Evolutionary conservation across 352 stramenopile species (phyloP).

Genomic region (Pythium myriotylum): DNA sequence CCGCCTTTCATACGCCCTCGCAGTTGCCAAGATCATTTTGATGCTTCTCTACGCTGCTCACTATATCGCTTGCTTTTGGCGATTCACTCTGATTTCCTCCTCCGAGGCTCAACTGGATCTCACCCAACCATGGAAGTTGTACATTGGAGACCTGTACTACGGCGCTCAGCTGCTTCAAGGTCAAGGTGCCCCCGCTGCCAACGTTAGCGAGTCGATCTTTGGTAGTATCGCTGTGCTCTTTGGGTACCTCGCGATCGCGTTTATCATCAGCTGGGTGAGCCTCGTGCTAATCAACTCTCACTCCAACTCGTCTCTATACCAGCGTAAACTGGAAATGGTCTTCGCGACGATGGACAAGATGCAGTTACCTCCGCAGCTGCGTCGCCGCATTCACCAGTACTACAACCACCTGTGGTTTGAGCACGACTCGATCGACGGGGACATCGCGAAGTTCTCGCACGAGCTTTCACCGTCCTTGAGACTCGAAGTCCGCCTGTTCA

Average conservation of each 20-base stretch:
- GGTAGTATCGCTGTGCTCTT: constrained; percentile 19
- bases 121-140: constrained; percentile 19
- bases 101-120: background rate
- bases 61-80: constrained; percentile 38
- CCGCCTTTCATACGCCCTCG: constrained; percentile 21
- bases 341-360: constrained; percentile 44
- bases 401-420: constrained; percentile 49
- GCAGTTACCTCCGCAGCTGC: constrained; percentile 33
- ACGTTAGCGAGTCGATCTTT: constrained; percentile 17
- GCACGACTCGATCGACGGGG: constrained; percentile 43
- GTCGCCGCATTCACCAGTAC: constrained; percentile 41
- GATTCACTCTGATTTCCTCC: constrained; percentile 18
- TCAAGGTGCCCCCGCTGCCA: constrained; percentile 1
- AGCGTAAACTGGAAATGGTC: constrained; percentile 40
- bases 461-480: constrained; percentile 38
- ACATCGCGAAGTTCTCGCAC: constrained; percentile 34
- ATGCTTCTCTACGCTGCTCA: constrained; percentile 35
- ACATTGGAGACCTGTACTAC: constrained; percentile 23
- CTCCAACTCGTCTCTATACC: constrained; percentile 31
- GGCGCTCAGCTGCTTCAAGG: constrained; percentile 25
- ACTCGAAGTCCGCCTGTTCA: constrained; percentile 42
- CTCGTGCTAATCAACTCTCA: constrained; percentile 25
- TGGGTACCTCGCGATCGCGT: constrained; percentile 25
- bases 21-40: constrained; percentile 26
- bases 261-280: constrained; percentile 20